A percentile compares a stretch with the other conserved stretches of the same genome.
These are phyloP conservation scores for Trichomonas vaginalis DNA, from an alignment of 208 protist genomes.

Conservation along the genomic window DNA sequence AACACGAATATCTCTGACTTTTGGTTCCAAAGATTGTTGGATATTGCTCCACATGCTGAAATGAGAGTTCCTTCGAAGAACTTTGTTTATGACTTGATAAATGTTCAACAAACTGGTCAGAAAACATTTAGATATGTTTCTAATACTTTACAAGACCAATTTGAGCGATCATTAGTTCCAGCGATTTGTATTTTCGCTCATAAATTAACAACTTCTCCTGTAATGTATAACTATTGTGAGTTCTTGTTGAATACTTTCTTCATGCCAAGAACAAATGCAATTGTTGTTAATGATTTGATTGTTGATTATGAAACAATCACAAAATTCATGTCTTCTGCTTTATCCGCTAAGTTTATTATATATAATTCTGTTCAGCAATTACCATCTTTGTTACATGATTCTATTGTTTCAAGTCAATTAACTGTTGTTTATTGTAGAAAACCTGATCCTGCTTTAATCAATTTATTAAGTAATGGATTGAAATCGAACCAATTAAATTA, in stretches of 20 bases:
- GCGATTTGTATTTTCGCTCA: neutral
- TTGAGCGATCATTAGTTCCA: neutral
- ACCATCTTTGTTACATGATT: neutral
- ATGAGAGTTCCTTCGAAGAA: neutral
- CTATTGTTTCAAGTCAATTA: neutral
- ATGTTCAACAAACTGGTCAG: neutral
- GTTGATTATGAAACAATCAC: neutral
- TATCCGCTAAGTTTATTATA: neutral
- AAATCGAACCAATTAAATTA: neutral
- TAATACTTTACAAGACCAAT: neutral
- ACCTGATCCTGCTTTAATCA: neutral
- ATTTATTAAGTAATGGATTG: neutral
- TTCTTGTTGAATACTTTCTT: neutral
- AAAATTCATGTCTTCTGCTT: neutral
- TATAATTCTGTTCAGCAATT: neutral
- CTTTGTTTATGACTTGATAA: neutral
- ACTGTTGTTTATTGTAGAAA: neutral
- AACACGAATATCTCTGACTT: neutral
- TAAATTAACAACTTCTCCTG: neutral
- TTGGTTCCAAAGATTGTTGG: neutral
- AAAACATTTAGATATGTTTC: neutral
- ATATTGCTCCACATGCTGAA: neutral
- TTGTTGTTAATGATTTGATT: neutral
- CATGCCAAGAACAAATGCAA: neutral
- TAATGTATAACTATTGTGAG: neutral